Base-by-base conservation (phyloP, 2,329 filamentous ascomycete species). In the Emericellopsis atlantica region DNA sequence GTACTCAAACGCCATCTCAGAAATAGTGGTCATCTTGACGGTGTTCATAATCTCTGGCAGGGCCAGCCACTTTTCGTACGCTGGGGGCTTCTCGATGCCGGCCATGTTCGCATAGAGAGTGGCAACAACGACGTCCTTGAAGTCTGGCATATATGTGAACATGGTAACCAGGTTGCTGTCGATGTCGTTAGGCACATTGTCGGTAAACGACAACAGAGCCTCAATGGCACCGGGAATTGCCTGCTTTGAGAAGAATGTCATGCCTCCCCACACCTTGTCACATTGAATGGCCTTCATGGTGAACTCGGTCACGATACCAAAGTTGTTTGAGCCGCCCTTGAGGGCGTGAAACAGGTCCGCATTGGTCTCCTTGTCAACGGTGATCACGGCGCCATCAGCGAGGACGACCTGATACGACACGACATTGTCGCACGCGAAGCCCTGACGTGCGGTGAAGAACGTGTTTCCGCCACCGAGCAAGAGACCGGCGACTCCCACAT, bases 391-490 rank as follows among this genome's bases (percentile, higher is more conserved):
- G 4, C 67, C 63, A 29, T 55, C 52, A 0, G 60, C 57, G 0
- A 66, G 53, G 3, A 71, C 65, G n/a, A 70, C 56, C 43, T 67
- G 55, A 33, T 57, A 66, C 33, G 57, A 56, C 15, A 51, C 26
- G 1, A 58, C 50, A 18, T 53, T 54, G 29, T 55, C 52, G 7
- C 50, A 50, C 1, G 49, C 43, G 46, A 51, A 53, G 21, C 54
- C 54, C n/a, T 52, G 48, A 24, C 52, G 50, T 31, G 53, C 53
- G 5, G 48, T 47, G 10, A 50, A 37, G 11, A 51, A 50, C 39
- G 48, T 32, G 11, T 50, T 41, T 8, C 53, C 44, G n/a, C 45
- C 45, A 11, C 45, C 45, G 33, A 47, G 45, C 11, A 47, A 29
- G 11, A 47, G 36, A 12, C 45, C 45, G 8, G 39, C 39, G 3